Percentiles rank a stretch among this genome's conserved stretches.
phyloP scores from a whole-genome alignment of 73 alveolate genomes.

The Stentor coeruleus region DNA sequence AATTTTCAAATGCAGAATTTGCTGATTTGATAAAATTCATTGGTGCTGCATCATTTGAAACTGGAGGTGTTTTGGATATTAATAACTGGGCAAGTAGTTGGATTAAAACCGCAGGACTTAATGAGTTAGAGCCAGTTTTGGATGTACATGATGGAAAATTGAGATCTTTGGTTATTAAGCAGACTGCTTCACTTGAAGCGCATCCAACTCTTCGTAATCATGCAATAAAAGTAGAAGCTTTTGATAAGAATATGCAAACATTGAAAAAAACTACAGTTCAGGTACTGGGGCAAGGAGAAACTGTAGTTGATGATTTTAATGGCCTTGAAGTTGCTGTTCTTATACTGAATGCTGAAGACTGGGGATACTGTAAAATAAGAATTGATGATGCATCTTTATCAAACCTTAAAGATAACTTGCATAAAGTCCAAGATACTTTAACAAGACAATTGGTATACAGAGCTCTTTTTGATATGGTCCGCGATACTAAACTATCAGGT shows the following conservation, averaged over 20 bases:
- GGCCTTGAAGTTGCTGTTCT: not conserved
- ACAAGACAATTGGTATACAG: slow-evolving; percentile 56
- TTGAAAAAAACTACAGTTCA: slow-evolving; percentile 14
- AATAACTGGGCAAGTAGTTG: slow-evolving; percentile 60
- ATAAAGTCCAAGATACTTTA: slow-evolving; percentile 39
- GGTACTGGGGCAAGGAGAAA: slow-evolving; percentile 15
- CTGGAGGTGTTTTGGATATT: slow-evolving; percentile 51
- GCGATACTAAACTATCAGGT: slow-evolving; percentile 65
- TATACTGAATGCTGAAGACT: slow-evolving; percentile 21
- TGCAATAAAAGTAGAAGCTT: slow-evolving; percentile 58
- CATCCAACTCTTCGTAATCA: slow-evolving; percentile 68
- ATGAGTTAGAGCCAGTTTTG: slow-evolving; percentile 67
- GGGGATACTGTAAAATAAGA: slow-evolving; percentile 20
- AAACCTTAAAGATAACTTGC: slow-evolving; percentile 25
- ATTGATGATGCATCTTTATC: slow-evolving; percentile 15
- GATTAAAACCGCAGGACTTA: slow-evolving; percentile 79
- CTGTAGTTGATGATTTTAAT: slow-evolving; percentile 29
- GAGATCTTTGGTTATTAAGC: slow-evolving; percentile 48
- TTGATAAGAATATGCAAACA: slow-evolving; percentile 48
- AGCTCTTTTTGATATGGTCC: slow-evolving; percentile 64
- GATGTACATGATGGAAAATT: slow-evolving; percentile 52
- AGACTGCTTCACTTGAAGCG: slow-evolving; percentile 59
- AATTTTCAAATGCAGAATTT: slow-evolving; percentile 75
- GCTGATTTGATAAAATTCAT: slow-evolving; percentile 71
- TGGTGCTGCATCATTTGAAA: slow-evolving; percentile 61